phyloP scores from a whole-genome alignment of 495 filamentous ascomycete genomes.

The Parathielavia appendiculata region DNA sequence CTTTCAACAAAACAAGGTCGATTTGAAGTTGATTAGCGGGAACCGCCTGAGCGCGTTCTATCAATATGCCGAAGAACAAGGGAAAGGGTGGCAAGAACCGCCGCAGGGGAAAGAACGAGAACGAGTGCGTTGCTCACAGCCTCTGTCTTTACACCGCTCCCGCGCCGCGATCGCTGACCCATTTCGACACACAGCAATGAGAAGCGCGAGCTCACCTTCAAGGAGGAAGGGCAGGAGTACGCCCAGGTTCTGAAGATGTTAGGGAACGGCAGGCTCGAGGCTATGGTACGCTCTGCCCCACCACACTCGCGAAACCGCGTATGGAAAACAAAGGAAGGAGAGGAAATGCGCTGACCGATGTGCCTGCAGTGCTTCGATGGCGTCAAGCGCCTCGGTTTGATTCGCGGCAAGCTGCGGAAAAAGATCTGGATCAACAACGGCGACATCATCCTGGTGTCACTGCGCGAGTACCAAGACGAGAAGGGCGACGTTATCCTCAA shows the following conservation, averaged over 20 bases:
- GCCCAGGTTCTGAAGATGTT: conserved; percentile 99
- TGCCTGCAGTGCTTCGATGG: conserved; percentile 82
- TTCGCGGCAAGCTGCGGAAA: conserved; percentile 94
- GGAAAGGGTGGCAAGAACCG: conserved; percentile 94
- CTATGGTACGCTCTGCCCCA: conserved; percentile 34
- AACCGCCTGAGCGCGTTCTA: conserved; percentile 1
- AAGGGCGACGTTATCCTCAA: conserved; percentile 99
- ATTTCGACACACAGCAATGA: conserved; percentile 63
- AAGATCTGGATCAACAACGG: conserved; percentile 99
- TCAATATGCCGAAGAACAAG: conserved; percentile 34
- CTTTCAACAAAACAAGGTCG: not conserved
- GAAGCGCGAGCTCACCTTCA: conserved; percentile 97
- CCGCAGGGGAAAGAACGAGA: conserved; percentile 99
- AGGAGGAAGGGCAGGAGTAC: conserved; percentile 99
- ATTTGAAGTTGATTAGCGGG: not conserved
- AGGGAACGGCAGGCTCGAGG: conserved; percentile 94
- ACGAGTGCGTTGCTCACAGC: conserved; percentile 43
- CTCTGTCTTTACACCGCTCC: conserved; percentile 3
- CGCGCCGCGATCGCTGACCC: conserved; percentile 12
- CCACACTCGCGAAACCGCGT: not conserved
- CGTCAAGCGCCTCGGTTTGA: conserved; percentile 75
- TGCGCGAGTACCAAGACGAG: conserved; percentile 97
- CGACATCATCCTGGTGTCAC: conserved; percentile 94
- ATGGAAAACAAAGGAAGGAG: not conserved
- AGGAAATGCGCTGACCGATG: not conserved